Conservation (phyloP, 768 basidiomycete genomes). For the Pholiota microspora region DNA sequence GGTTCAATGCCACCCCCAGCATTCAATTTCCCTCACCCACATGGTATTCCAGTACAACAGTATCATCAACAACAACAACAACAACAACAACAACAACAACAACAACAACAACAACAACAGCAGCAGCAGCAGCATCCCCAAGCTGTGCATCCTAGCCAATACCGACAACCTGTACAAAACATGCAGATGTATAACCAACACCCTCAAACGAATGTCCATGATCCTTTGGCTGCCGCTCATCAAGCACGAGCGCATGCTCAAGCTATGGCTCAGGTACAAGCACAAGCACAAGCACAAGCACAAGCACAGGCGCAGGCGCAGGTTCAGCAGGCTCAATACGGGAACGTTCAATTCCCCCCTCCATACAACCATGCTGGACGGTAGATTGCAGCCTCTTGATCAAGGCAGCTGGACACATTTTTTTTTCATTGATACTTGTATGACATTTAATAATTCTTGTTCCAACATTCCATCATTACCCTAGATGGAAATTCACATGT, state of each 20-base stretch:
- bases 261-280: slow-evolving; percentile 35
- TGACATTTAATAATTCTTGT: too few relatives aligned
- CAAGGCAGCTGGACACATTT: neutral
- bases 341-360: slow-evolving; percentile 25
- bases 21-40: slow-evolving; percentile 69
- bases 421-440: too few relatives aligned
- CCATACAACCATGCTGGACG: slow-evolving; percentile 24
- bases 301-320: slow-evolving; percentile 35
- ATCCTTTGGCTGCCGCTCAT: slow-evolving; percentile 17
- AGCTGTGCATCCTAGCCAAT: slow-evolving; percentile 28
- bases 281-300: slow-evolving; percentile 41
- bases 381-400: slow-evolving; percentile 4
- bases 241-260: slow-evolving; percentile 32
- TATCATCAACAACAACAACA: slow-evolving; percentile 40
- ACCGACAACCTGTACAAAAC: slow-evolving; percentile 23
- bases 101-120: slow-evolving; percentile 31
- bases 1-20: slow-evolving; percentile 67
- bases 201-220: slow-evolving; percentile 11
- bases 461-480: too few relatives aligned
- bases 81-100: slow-evolving; percentile 34
- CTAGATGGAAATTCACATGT: too few relatives aligned
- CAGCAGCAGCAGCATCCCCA: slow-evolving; percentile 24
- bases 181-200: slow-evolving; percentile 23
- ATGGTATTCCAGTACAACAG: slow-evolving; percentile 50
- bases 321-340: slow-evolving; percentile 29